Conservation (phyloP, 306 rosid species). For the Acacia melanoxylon region DNA sequence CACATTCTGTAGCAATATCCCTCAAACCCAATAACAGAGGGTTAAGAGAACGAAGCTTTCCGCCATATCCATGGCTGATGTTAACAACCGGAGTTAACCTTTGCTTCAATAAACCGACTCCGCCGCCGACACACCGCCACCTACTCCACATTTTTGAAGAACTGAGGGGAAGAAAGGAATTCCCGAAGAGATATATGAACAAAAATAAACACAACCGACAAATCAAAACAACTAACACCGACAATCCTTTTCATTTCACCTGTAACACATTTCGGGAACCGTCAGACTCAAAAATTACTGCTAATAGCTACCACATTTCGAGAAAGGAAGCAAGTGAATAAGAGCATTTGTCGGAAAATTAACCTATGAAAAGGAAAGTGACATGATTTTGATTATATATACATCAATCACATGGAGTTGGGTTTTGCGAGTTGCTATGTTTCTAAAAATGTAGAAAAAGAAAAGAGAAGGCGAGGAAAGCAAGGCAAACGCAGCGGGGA, state of each 20-base stretch:
- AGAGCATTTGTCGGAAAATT: not conserved
- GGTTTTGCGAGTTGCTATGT: not conserved
- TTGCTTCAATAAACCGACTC: conserved; percentile 36
- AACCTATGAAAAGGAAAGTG: not conserved
- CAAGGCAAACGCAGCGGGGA: conserved; percentile 29
- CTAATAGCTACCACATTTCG: conserved; percentile 14
- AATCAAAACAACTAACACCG: not conserved
- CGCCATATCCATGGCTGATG: conserved; percentile 29
- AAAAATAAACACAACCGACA: conserved; percentile 24
- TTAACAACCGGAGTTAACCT: conserved; percentile 29
- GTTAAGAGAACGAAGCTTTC: conserved; percentile 30
- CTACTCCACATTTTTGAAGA: conserved; percentile 44
- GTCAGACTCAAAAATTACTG: not conserved
- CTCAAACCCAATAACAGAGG: conserved; percentile 29
- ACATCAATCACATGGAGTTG: not conserved
- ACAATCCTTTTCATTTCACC: not conserved
- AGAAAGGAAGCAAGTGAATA: not conserved
- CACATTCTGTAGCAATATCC: conserved; percentile 25
- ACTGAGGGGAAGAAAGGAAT: conserved; percentile 3
- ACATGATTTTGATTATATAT: not conserved
- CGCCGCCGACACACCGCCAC: conserved; percentile 24
- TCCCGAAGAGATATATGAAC: not conserved
- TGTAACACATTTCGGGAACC: not conserved
- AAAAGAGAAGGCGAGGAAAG: conserved; percentile 25
- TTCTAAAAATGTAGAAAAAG: not conserved